phyloP scores from a whole-genome alignment of 2,329 filamentous ascomycete species.

The Thelonectria blattea region DNA sequence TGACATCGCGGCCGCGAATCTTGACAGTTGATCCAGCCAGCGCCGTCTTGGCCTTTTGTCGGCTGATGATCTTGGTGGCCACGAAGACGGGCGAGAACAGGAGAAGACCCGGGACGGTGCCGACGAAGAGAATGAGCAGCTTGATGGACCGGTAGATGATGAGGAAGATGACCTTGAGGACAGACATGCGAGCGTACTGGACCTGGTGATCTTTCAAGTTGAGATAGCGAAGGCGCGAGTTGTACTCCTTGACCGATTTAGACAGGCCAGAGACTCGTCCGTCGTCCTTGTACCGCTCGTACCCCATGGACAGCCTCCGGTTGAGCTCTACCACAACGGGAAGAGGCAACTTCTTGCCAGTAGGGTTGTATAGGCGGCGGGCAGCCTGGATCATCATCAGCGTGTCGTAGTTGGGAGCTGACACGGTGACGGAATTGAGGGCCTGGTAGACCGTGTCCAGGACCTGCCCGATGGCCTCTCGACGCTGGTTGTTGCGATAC shows the following conservation, averaged over 20 bases:
- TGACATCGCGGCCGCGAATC: slow-evolving; percentile 85
- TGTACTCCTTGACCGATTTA: slow-evolving; percentile 81
- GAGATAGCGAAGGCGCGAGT: slow-evolving; percentile 82
- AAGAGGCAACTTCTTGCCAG: slow-evolving; percentile 89
- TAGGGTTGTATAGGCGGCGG: slow-evolving; percentile 89
- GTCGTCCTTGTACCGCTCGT: slow-evolving; percentile 91
- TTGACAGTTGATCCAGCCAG: slow-evolving; percentile 88
- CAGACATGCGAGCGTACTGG: slow-evolving; percentile 84
- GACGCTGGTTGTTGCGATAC: slow-evolving; percentile 81
- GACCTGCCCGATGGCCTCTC: slow-evolving; percentile 85
- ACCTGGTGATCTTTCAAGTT: slow-evolving; percentile 94
- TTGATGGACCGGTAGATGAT: slow-evolving; percentile 83
- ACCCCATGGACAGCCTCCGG: slow-evolving; percentile 86
- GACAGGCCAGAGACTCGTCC: slow-evolving; percentile 79
- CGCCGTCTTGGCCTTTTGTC: slow-evolving; percentile 81
- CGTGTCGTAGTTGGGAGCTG: slow-evolving; percentile 92
- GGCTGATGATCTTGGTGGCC: slow-evolving; percentile 81
- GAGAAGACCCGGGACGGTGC: slow-evolving; percentile 83
- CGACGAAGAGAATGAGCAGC: slow-evolving; percentile 75
- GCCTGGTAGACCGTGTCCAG: slow-evolving; percentile 87
- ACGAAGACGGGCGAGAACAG: slow-evolving; percentile 91
- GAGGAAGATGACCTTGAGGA: slow-evolving; percentile 74
- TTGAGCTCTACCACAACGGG: slow-evolving; percentile 95
- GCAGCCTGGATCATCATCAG: slow-evolving; percentile 97
- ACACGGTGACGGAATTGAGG: slow-evolving; percentile 87